A percentile compares a stretch with the other conserved stretches of the same genome.
phyloP scores from a whole-genome alignment of 2,329 filamentous ascomycete species.

The Lachnellula subtilissima region DNA sequence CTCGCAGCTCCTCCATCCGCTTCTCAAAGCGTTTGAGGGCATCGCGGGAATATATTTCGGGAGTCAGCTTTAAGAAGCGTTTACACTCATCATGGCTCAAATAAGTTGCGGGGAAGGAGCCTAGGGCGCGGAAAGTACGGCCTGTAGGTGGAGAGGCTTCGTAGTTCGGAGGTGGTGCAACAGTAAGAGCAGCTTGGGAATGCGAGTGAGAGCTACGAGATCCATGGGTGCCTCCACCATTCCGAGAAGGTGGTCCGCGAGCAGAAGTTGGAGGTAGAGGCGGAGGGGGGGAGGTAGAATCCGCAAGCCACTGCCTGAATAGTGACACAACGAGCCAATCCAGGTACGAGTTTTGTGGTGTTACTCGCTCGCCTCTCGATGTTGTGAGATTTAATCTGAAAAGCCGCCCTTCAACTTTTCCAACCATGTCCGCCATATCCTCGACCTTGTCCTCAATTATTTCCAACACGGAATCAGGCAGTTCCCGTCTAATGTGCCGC shows the following conservation, averaged over 20 bases:
- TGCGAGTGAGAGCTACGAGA: slow-evolving; percentile 18
- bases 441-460: slow-evolving; percentile 94
- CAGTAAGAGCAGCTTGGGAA: slow-evolving; percentile 27
- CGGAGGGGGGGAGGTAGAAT: slow-evolving; percentile 74
- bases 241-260: slow-evolving; percentile 27
- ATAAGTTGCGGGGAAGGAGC: slow-evolving; percentile 58
- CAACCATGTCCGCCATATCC: slow-evolving; percentile 78
- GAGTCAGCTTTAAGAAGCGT: slow-evolving; percentile 76
- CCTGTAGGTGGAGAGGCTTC: slow-evolving; percentile 58
- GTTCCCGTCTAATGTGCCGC: slow-evolving; percentile 64
- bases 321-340: slow-evolving; percentile 86
- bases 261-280: slow-evolving; percentile 39
- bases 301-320: slow-evolving; percentile 89
- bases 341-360: slow-evolving; percentile 72
- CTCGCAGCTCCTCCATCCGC: slow-evolving; percentile 83
- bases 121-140: slow-evolving; percentile 72
- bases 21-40: slow-evolving; percentile 81
- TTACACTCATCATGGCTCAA: slow-evolving; percentile 85
- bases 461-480: slow-evolving; percentile 75
- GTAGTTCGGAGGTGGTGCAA: slow-evolving; percentile 31
- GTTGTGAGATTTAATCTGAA: slow-evolving; percentile 75
- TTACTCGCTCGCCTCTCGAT: slow-evolving; percentile 74
- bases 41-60: slow-evolving; percentile 81
- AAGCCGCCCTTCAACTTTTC: slow-evolving; percentile 72
- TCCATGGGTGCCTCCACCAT: slow-evolving; percentile 12